Evolutionary conservation across 257 asterid genomes (phyloP).

Genomic region (Scutellaria baicalensis): DNA sequence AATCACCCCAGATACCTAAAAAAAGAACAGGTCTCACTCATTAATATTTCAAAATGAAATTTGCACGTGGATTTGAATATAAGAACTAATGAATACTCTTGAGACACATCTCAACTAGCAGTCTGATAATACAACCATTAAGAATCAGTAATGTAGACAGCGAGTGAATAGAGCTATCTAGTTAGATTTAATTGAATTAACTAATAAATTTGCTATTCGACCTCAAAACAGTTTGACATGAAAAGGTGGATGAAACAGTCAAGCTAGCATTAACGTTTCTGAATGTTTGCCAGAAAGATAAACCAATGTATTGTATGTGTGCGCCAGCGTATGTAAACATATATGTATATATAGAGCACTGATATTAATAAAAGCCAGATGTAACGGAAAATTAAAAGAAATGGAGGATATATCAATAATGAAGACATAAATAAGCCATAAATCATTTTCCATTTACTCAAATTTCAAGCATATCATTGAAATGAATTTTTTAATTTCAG

Average conservation of each 20-base stretch:
- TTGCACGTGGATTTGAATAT: background rate
- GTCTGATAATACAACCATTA: background rate
- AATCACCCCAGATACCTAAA: background rate
- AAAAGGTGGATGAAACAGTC: background rate
- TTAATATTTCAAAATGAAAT: background rate
- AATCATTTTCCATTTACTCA: background rate
- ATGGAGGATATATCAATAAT: background rate
- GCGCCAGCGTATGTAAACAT: background rate
- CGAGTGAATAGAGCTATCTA: background rate
- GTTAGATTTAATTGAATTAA: background rate
- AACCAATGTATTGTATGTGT: background rate
- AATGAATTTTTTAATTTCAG: conserved; percentile 18
- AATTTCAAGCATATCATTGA: conserved; percentile 15
- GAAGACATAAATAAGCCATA: conserved; percentile 8
- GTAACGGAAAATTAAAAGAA: background rate
- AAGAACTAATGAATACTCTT: background rate
- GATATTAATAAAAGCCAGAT: background rate
- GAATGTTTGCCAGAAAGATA: background rate
- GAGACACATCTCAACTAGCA: conserved; percentile 1
- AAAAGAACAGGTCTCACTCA: background rate
- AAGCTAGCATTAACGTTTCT: background rate
- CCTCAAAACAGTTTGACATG: background rate
- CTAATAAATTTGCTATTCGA: background rate
- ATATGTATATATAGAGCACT: background rate
- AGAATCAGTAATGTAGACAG: background rate